Evolutionary conservation across 192 early-diverging fungal genomes (phyloP), one percentile per base, ranked within the genome.

Genomic region (Martensiomyces pterosporus): DNA sequence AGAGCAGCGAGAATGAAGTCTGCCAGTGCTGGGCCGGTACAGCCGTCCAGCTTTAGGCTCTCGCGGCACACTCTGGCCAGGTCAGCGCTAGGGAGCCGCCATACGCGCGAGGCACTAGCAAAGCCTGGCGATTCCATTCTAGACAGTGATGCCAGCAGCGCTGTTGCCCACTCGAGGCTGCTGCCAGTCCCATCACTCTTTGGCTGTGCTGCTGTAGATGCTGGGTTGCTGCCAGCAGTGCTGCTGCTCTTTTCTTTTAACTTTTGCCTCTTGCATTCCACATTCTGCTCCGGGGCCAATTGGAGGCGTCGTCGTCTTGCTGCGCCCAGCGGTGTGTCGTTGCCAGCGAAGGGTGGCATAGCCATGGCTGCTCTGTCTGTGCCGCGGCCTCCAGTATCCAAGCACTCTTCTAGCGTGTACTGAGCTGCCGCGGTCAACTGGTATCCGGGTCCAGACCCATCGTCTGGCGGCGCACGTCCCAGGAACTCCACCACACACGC

Each of bases 21-120:
- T 0, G 60, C 60, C 12, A 63, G 42, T 7, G 52, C 40, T 21
- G 51, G 26, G 7, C 43, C 56, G 22, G 26, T 53, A 24, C 19
- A 43, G 9, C 37, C 33, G 39, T 63, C 43, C 34, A 62, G 22
- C 18, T 29, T 16, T 18, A 68, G 42, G 37, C 51, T 18, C 9
- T 38, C 35, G 18, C 37, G 36, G 19, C 67, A 69, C 1, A 69
- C 57, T 24, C 21, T 24, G 0, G 37, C 29, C 4, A 70, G 39
- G 12, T 13, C n/a, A 5, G 55, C 16, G 47, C 39, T 50, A 3
- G 67, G 60, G 12, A 70, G 39, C 46, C 38, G 60, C 67, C 67
- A 70, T 1, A 63, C 36, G 17, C 34, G 23, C 2, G 52, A 16
- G 1, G 38, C 35, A 9, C 24, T 16, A 5, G 52, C 17, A 37